A percentile compares a stretch with the other conserved stretches of the same genome.
Evolutionary conservation across 2,329 filamentous ascomycete species (phyloP).

Genomic region (Coniochaeta sp.): DNA sequence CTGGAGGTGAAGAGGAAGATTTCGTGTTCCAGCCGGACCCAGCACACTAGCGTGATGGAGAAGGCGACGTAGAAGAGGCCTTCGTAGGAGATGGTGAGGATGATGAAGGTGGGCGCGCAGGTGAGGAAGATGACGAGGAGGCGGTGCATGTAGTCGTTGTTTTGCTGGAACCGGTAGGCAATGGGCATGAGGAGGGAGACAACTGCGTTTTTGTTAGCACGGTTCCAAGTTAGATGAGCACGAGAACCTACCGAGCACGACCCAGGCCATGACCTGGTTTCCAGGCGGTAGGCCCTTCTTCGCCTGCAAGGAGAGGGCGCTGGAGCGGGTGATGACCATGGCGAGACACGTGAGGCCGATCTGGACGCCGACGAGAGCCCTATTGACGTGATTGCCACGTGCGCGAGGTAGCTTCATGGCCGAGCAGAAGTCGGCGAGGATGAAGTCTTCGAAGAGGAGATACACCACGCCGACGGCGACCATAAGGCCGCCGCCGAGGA

Average conservation of each 20-base stretch:
- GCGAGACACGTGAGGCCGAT: constrained; percentile 73
- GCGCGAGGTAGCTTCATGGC: constrained; percentile 13
- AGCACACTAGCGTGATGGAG: constrained; percentile 71
- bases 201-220: constrained; percentile 29
- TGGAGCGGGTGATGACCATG: constrained; percentile 81
- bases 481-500: constrained; percentile 74
- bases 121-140: constrained; percentile 85
- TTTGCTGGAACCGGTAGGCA: constrained; percentile 72
- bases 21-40: constrained; percentile 86
- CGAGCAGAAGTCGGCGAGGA: constrained; percentile 37
- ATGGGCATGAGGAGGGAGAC: constrained; percentile 72
- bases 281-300: constrained; percentile 79
- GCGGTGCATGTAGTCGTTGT: constrained; percentile 83
- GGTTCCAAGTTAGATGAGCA: neutral
- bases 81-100: constrained; percentile 95
- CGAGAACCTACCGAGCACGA: constrained; percentile 55
- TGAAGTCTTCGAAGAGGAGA: constrained; percentile 66
- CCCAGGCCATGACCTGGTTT: constrained; percentile 82
- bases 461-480: constrained; percentile 68
- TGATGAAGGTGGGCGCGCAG: constrained; percentile 88
- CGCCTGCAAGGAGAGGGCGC: constrained; percentile 75
- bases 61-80: constrained; percentile 93
- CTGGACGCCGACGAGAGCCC: constrained; percentile 60
- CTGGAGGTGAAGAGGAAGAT: constrained; percentile 44
- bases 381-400: constrained; percentile 38